Evolutionary conservation across 1,284 basidiomycete genomes (phyloP).

Genomic region (Xerocomus alliaceus): DNA sequence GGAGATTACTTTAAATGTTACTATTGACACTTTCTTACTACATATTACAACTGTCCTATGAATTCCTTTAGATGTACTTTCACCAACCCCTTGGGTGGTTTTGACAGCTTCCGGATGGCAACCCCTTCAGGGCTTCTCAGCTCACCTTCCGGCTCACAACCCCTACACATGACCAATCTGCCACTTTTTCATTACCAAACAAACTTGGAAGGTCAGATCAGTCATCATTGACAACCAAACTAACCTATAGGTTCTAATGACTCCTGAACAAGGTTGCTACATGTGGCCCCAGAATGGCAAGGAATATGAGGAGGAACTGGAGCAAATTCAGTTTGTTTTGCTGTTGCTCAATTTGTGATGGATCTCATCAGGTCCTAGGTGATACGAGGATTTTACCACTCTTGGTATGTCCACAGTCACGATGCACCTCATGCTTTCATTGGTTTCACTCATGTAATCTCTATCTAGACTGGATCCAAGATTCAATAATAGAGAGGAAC

Average conservation of each 20-base stretch:
- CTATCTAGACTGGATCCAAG: constrained; percentile 87
- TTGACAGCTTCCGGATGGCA: too few relatives aligned
- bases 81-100: too few relatives aligned
- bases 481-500: constrained; percentile 87
- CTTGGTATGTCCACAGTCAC: constrained; percentile 58
- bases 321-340: constrained; percentile 37
- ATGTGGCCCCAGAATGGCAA: constrained; percentile 29
- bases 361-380: constrained; percentile 51
- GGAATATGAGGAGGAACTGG: constrained; percentile 43
- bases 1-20: too few relatives aligned
- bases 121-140: too few relatives aligned
- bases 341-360: background rate
- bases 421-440: constrained; percentile 9
- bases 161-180: too few relatives aligned
- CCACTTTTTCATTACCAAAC: too few relatives aligned
- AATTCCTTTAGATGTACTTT: too few relatives aligned
- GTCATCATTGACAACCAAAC: background rate
- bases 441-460: constrained; percentile 15
- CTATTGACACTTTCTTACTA: too few relatives aligned
- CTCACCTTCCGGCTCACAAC: too few relatives aligned
- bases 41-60: too few relatives aligned
- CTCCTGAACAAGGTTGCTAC: constrained; percentile 32
- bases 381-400: constrained; percentile 86
- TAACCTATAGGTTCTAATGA: constrained; percentile 23
- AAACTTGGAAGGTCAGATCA: too few relatives aligned